Percentiles rank a stretch among this genome's conserved stretches.
These are phyloP conservation scores for Globisporangium heterothallicum DNA, from an alignment of 352 stramenopile genomes.

Conservation along the genomic window DNA sequence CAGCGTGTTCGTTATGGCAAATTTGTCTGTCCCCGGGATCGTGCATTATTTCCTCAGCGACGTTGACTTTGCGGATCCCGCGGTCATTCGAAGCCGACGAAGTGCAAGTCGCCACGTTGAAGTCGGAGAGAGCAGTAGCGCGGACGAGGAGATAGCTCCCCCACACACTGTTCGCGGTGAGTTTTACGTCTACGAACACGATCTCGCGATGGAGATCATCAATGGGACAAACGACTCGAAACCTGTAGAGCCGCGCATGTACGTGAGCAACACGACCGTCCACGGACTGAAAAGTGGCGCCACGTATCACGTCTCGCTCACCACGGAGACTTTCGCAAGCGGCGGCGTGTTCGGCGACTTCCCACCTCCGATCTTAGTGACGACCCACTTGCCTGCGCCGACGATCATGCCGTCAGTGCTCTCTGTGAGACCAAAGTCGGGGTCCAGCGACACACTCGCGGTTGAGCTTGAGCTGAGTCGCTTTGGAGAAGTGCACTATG, in stretches of 20 bases:
- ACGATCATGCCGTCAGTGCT: constrained; percentile 29
- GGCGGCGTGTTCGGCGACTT: constrained; percentile 71
- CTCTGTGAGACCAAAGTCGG: constrained; percentile 24
- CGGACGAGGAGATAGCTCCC: background rate
- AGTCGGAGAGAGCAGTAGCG: no score
- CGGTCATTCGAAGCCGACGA: constrained; percentile 24
- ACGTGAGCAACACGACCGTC: constrained; percentile 52
- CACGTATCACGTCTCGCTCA: constrained; percentile 76
- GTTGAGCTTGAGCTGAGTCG: constrained; percentile 50
- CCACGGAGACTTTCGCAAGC: constrained; percentile 57
- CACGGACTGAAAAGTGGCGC: constrained; percentile 28
- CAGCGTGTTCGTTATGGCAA: constrained; percentile 48
- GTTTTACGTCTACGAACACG: constrained; percentile 26
- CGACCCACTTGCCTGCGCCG: constrained; percentile 44
- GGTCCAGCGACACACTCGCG: constrained; percentile 41
- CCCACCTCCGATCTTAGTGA: constrained; percentile 63
- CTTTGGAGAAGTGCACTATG: constrained; percentile 73
- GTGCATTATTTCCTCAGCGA: constrained; percentile 76
- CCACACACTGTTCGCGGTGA: constrained; percentile 48
- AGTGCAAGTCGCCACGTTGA: no score
- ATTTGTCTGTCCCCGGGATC: constrained; percentile 56
- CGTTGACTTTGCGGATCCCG: constrained; percentile 70
- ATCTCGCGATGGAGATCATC: constrained; percentile 62
- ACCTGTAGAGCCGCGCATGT: constrained; percentile 53
- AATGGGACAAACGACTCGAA: constrained; percentile 71